Base-by-base conservation (phyloP, 805 yeast genomes). In the Starmerella ratchasimensis region DNA sequence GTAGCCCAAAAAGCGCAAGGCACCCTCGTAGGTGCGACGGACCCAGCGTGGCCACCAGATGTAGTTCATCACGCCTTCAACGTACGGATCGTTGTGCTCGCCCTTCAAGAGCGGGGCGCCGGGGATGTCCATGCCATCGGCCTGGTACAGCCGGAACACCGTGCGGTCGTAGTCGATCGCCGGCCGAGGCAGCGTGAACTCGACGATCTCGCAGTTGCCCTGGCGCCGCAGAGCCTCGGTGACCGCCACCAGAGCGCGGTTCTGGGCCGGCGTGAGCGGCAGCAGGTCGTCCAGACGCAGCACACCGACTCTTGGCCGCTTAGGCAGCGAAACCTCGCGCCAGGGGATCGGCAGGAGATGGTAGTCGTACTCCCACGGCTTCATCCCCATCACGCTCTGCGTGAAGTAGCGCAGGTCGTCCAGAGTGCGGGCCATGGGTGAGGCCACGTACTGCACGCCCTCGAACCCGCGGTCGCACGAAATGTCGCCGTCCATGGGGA, bases 321-420 rank as follows among this genome's bases (percentile, higher is more conserved):
- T 44, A 2, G 70, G 60, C 3, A 61, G 45, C 5, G 65, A 64
- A 8, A 15, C 32, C 15, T 59, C 61, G 42, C 64, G 58, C 77
- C 77, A 73, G 5, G 73, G 72, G 36, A 71, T 48, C 11, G 74
- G 74, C 36, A 28, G 13, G 25, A 34, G 31, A 16, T 21, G 34
- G 34, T 71, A 64, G 52, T 75, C 80, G 31, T 54, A 55, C 22
- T 60, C 51, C 80, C 79, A 74, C 6, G 78, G 79, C 52, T 69
- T 58, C 43, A 65, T 58, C 28, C 59, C 65, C 28, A 73, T 54
- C 5, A 63, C 46, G 3, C 65, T 55, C 47, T 67, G 64, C 58
- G 71, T 56, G 39, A 70, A 65, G 42, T 67, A 63, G 34, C 63
- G 62, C 21, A 75, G 53, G 46, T 72, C 77, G n/a, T 56, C 63